phyloP scores from a whole-genome alignment of 1,284 basidiomycete species.

The Sparassis latifolia region DNA sequence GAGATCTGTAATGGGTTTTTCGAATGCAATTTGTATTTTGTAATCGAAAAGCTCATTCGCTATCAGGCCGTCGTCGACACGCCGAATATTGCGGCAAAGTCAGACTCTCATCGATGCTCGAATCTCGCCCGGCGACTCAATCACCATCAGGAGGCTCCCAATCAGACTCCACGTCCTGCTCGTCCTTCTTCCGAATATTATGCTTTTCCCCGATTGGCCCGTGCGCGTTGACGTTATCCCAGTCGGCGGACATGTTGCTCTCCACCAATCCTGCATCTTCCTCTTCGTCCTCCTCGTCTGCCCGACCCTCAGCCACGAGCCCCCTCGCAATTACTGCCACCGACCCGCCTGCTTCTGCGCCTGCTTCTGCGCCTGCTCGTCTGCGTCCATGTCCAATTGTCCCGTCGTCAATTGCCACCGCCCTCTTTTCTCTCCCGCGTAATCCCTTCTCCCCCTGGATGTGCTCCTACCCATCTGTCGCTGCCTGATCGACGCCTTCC shows the following conservation, averaged over 20 bases:
- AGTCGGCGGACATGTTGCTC: conserved; percentile 12
- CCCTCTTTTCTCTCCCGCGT: conserved; percentile 13
- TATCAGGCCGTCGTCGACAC: too few species aligned
- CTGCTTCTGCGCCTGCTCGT: conserved; percentile 1
- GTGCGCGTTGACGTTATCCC: conserved; percentile 16
- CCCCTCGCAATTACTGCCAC: background rate
- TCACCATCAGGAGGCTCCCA: too few species aligned
- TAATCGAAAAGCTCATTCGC: too few species aligned
- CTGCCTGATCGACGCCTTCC: conserved; percentile 18
- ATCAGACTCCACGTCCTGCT: too few species aligned
- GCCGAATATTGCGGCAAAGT: too few species aligned
- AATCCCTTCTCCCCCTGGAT: conserved; percentile 9
- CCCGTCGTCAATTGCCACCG: conserved; percentile 9
- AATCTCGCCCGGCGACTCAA: too few species aligned
- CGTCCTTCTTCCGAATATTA: conserved; percentile 23
- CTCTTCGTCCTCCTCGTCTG: background rate
- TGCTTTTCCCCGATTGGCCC: conserved; percentile 23
- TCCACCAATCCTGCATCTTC: background rate
- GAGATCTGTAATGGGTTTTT: too few species aligned
- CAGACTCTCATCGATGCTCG: too few species aligned
- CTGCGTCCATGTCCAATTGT: background rate
- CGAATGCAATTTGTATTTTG: too few species aligned
- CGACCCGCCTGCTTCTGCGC: conserved; percentile 1
- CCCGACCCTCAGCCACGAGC: too few species aligned
- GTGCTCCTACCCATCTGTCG: conserved; percentile 7